Evolutionary conservation across 176 grass and related monocot species (phyloP).

Genomic region (Tillandsia fasciculata): DNA sequence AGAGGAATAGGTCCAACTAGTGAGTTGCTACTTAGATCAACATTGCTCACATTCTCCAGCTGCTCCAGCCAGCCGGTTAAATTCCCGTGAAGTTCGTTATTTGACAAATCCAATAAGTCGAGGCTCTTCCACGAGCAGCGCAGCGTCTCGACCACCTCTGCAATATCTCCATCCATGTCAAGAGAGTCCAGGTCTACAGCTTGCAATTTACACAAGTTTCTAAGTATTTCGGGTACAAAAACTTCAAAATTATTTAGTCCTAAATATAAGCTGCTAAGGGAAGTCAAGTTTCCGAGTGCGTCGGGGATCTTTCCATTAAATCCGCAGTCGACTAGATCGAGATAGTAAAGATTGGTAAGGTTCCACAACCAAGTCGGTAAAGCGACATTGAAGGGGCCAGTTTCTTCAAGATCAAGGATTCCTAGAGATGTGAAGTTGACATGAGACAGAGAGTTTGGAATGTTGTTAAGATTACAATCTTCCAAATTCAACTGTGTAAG

Average conservation of each 20-base stretch:
- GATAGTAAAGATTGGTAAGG: slow-evolving; percentile 14
- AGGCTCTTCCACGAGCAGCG: too few relatives aligned
- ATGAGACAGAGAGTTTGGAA: background rate
- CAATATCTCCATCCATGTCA: too few relatives aligned
- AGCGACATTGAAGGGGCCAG: background rate
- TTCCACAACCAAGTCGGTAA: background rate
- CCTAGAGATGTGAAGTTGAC: background rate
- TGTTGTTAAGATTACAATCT: background rate
- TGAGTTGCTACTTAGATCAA: slow-evolving; percentile 6
- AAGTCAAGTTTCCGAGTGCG: too few relatives aligned
- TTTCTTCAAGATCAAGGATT: background rate
- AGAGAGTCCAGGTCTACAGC: too few relatives aligned
- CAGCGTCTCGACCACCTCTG: too few relatives aligned
- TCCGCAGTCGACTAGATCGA: too few relatives aligned
- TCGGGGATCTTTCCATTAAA: too few relatives aligned
- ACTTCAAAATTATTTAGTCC: too few relatives aligned
- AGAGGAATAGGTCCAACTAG: slow-evolving; percentile 17
- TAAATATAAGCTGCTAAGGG: too few relatives aligned
- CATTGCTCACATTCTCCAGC: slow-evolving; percentile 5
- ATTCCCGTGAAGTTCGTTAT: slow-evolving; percentile 4
- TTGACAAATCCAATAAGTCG: background rate
- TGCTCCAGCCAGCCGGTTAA: background rate
- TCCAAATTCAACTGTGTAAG: background rate
- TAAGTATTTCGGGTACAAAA: too few relatives aligned
- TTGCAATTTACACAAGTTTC: too few relatives aligned